Conservation (phyloP, 2,329 filamentous ascomycete species). For the Fusarium ambrosium region DNA sequence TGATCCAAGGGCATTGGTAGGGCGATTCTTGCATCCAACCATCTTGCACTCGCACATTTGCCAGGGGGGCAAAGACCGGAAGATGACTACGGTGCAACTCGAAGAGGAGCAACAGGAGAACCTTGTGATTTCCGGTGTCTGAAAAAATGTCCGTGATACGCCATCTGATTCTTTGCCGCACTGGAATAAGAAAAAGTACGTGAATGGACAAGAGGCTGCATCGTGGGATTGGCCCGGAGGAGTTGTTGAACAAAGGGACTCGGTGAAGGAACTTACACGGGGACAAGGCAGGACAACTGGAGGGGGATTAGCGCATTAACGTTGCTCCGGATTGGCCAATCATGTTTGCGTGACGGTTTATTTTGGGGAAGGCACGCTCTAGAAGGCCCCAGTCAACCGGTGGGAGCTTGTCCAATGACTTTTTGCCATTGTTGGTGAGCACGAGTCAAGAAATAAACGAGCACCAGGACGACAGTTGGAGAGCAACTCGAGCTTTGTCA, state of each 20-base stretch:
- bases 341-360: neutral
- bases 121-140: conserved; percentile 29
- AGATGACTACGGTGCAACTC: conserved; percentile 23
- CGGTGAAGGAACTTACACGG: conserved; percentile 39
- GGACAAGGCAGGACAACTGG: neutral
- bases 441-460: neutral
- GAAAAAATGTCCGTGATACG: conserved; percentile 13
- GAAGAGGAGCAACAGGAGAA: conserved; percentile 13
- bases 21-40: conserved; percentile 32
- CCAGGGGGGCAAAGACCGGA: conserved; percentile 33
- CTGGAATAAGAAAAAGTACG: neutral
- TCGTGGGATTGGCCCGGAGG: conserved; percentile 27
- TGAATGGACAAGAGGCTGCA: conserved; percentile 27
- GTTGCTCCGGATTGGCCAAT: conserved; percentile 35
- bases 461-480: neutral
- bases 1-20: conserved; percentile 30
- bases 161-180: conserved; percentile 17
- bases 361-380: conserved; percentile 2
- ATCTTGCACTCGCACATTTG: conserved; percentile 29
- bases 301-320: conserved; percentile 25
- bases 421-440: neutral
- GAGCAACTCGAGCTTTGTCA: neutral
- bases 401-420: neutral
- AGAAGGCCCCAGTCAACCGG: neutral
- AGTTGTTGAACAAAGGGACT: conserved; percentile 36